Evolutionary conservation across 176 grass and related monocot species (phyloP), one percentile per base, ranked within the genome.

Genomic region (Microstegium vimineum): DNA sequence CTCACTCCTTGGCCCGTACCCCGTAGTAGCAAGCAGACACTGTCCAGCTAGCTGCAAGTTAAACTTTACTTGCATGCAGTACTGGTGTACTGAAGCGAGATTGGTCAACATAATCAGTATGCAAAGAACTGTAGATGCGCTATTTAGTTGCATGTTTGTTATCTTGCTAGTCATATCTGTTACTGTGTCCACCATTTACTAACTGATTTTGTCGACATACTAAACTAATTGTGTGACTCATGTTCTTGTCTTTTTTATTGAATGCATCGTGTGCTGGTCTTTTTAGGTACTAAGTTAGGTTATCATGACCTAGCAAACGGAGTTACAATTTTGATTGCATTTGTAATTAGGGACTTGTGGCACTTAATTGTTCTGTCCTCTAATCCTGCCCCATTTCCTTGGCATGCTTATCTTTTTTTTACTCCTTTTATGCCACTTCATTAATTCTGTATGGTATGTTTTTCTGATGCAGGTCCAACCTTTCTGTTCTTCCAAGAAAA

Each of bases 401-500:
- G 41, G 23, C 28, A 25, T 78, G 41, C 71, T 80, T 83, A 43
- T 62, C 69, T 76, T 77, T 20, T 46, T 6, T 57, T 15, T 68
- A 57, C 42, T 75, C 41, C 23, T 59, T 85, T 20, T 33, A 3
- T 77, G 54, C 8, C 27, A 49, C 28, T 51, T 66, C 76, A 52
- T 62, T 28, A 28, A 67, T 65, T 85, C 33, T 74, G 64, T 63
- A 91, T 77, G 28, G n/a, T 20, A 27, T 81, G 45, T 76, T 84
- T 86, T 84, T n/a, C 74, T 87, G 13, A 71, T 93, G 86, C 84
- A 98, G 96, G 96, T 74, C 90, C 96, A 79, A 98, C 96, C 26
- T 85, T 98, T 63, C 84, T 98, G 70, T 98, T 98, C 89, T 98
- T 98, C 82, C 96, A 98, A 90, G 96, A 95, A 93, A 98, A 98